These are phyloP conservation scores for Podosphaera xanthii DNA, from an alignment of 2,329 filamentous ascomycete species.

Conservation along the genomic window DNA sequence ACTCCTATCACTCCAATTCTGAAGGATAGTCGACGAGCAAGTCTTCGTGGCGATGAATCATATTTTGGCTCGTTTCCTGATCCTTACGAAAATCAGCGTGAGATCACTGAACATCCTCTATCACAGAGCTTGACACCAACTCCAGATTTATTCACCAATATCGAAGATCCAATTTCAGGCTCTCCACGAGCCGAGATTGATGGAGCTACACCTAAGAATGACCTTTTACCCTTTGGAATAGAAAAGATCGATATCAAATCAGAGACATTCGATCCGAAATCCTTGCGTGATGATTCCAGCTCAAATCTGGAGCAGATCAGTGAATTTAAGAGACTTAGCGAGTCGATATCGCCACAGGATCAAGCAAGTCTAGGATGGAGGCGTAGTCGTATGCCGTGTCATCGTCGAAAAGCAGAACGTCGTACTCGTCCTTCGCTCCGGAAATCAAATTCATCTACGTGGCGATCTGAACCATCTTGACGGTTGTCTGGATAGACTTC, in stretches of 20 bases:
- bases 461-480: background rate
- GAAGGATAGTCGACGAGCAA: conserved; percentile 26
- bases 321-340: background rate
- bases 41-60: conserved; percentile 32
- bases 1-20: conserved; percentile 19
- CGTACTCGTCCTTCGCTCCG: background rate
- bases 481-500: background rate
- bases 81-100: conserved; percentile 12
- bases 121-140: conserved; percentile 52
- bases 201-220: background rate
- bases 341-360: background rate
- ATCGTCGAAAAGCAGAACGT: background rate
- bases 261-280: background rate
- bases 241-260: background rate
- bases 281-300: background rate
- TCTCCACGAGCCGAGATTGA: conserved; percentile 16
- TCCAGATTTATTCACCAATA: conserved; percentile 27
- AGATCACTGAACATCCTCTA: conserved; percentile 44
- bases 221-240: background rate
- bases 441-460: background rate
- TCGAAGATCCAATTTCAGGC: conserved; percentile 14
- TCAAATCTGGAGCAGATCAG: background rate
- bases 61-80: conserved; percentile 26
- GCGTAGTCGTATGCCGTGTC: background rate
- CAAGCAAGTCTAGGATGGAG: background rate